Evolutionary conservation across 1,284 basidiomycete species (phyloP).

Genomic region (Puccinia polysora): DNA sequence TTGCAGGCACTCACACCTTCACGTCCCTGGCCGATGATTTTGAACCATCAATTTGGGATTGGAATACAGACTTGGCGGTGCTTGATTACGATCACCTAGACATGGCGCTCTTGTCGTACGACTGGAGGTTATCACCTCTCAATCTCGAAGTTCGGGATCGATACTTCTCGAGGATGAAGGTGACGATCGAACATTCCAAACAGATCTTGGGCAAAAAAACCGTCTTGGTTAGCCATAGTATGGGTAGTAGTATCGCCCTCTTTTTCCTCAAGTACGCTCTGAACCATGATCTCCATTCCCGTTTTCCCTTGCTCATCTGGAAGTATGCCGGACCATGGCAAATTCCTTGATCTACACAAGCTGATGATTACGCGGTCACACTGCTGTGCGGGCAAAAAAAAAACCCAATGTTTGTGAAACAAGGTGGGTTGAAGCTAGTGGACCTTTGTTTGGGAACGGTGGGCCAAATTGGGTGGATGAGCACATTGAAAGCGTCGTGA

Average conservation of each 20-base stretch:
- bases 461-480: constrained; percentile 87
- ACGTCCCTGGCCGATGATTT: constrained; percentile 91
- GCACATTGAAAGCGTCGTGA: constrained; percentile 58
- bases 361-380: no score
- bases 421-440: constrained; percentile 91
- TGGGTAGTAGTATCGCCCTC: constrained; percentile 51
- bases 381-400: background rate
- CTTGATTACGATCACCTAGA: constrained; percentile 52
- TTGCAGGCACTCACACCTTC: background rate
- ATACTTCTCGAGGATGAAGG: constrained; percentile 83
- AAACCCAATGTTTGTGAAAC: background rate
- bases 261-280: constrained; percentile 17
- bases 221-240: constrained; percentile 73
- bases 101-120: constrained; percentile 57
- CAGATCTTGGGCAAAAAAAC: constrained; percentile 71
- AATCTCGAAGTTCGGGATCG: constrained; percentile 86
- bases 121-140: constrained; percentile 48
- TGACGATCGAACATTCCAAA: constrained; percentile 75
- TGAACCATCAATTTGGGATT: constrained; percentile 55
- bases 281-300: background rate
- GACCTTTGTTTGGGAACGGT: constrained; percentile 67
- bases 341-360: constrained; percentile 30
- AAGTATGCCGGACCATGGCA: background rate
- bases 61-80: constrained; percentile 32
- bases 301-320: background rate